Conservation (phyloP, 2,329 filamentous ascomycete species). For the Coleophoma crateriformis region DNA sequence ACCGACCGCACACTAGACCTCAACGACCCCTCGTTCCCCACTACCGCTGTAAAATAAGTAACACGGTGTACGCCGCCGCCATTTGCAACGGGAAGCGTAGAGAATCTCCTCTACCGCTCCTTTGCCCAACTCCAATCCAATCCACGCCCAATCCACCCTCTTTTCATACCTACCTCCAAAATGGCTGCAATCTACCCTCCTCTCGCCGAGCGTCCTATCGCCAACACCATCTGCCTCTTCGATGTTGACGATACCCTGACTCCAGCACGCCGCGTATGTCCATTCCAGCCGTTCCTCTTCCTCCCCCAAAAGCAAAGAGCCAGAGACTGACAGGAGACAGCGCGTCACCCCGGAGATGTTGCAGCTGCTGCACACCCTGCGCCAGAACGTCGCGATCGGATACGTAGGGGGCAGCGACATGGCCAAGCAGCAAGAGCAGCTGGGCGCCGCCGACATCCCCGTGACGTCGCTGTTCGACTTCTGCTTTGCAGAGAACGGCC, state of each 20-base stretch:
- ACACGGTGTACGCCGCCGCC: no score
- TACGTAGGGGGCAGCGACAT: constrained; percentile 93
- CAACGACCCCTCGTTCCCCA: no score
- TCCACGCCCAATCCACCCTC: background rate
- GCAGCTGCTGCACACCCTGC: constrained; percentile 69
- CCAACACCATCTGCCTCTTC: constrained; percentile 92
- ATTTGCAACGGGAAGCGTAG: no score
- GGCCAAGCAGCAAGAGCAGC: constrained; percentile 91
- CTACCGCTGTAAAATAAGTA: no score
- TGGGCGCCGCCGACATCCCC: constrained; percentile 60
- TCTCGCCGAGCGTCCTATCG: constrained; percentile 76
- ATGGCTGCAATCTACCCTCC: constrained; percentile 44
- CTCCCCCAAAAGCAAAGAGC: background rate
- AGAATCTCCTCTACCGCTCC: background rate
- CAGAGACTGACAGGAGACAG: constrained; percentile 33
- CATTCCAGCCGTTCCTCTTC: background rate
- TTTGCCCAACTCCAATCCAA: background rate
- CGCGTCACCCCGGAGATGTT: constrained; percentile 76
- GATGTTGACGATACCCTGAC: constrained; percentile 95
- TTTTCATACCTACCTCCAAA: background rate
- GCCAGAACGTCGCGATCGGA: constrained; percentile 83
- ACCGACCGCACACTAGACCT: no score
- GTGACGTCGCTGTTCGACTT: constrained; percentile 93
- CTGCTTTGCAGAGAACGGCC: constrained; percentile 94
- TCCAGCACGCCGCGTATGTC: constrained; percentile 66